Evolutionary conservation across 768 basidiomycete species (phyloP).

Genomic region (Gloeostereum incarnatum): DNA sequence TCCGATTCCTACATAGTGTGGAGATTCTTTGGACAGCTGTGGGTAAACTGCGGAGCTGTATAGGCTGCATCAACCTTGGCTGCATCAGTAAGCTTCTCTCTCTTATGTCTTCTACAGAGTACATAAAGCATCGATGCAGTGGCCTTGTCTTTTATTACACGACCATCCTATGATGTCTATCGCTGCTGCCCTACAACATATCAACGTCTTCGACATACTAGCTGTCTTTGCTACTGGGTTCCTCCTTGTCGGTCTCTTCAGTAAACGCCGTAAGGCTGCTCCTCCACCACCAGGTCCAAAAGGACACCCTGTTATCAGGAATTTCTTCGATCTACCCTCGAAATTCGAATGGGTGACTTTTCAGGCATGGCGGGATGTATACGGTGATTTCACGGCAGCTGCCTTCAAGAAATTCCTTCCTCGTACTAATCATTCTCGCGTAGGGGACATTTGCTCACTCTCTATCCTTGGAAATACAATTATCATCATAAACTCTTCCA

Average conservation of each 20-base stretch:
- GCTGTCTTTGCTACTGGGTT: too few species aligned
- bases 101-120: too few species aligned
- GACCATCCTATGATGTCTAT: too few species aligned
- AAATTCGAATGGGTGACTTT: neutral
- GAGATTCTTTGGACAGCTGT: too few species aligned
- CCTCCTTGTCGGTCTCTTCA: neutral
- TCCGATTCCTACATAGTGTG: too few species aligned
- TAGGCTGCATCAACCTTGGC: too few species aligned
- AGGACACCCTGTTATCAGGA: neutral
- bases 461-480: conserved; percentile 23
- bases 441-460: conserved; percentile 21
- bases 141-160: too few species aligned
- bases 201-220: too few species aligned
- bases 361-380: neutral
- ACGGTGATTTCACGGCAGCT: neutral
- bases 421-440: neutral
- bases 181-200: too few species aligned
- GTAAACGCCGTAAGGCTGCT: neutral
- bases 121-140: too few species aligned
- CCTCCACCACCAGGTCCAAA: neutral
- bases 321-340: neutral
- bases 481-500: conserved; percentile 16
- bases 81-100: too few species aligned
- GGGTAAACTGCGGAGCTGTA: too few species aligned
- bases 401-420: neutral